Conservation (phyloP, 768 basidiomycete genomes). For the Leccinum disarticulatum region DNA sequence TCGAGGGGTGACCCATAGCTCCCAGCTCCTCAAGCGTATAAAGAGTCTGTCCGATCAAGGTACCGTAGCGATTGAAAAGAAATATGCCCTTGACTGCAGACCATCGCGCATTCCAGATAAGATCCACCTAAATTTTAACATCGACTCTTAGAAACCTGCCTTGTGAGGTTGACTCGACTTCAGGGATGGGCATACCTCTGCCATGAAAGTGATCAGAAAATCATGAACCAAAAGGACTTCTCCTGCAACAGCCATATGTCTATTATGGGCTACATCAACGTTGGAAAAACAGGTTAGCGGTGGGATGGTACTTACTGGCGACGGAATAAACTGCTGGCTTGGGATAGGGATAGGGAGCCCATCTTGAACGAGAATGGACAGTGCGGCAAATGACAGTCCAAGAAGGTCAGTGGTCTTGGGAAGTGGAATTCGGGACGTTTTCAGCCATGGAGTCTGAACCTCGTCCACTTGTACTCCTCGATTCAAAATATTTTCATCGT, state of each 20-base stretch:
- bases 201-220: slow-evolving; percentile 11
- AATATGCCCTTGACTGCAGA: slow-evolving; percentile 13
- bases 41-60: slow-evolving; percentile 9
- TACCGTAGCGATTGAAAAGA: slow-evolving; percentile 21
- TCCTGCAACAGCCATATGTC: background rate
- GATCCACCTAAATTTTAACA: background rate
- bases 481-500: background rate
- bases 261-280: background rate
- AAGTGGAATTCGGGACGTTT: background rate
- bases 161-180: background rate
- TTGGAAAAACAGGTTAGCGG: background rate
- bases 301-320: background rate
- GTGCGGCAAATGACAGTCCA: background rate
- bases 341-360: no score
- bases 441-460: background rate
- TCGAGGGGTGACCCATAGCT: slow-evolving; percentile 10
- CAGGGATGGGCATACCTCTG: slow-evolving; percentile 13
- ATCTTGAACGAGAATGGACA: background rate
- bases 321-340: background rate
- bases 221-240: slow-evolving; percentile 4
- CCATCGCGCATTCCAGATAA: slow-evolving; percentile 15
- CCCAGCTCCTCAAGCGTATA: slow-evolving; percentile 18
- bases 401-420: background rate
- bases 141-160: background rate
- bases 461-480: background rate